Percentiles rank a stretch among this genome's conserved stretches.
Evolutionary conservation across 164 flowering plant species (phyloP).

Genomic region (Warburgia ugandensis): DNA sequence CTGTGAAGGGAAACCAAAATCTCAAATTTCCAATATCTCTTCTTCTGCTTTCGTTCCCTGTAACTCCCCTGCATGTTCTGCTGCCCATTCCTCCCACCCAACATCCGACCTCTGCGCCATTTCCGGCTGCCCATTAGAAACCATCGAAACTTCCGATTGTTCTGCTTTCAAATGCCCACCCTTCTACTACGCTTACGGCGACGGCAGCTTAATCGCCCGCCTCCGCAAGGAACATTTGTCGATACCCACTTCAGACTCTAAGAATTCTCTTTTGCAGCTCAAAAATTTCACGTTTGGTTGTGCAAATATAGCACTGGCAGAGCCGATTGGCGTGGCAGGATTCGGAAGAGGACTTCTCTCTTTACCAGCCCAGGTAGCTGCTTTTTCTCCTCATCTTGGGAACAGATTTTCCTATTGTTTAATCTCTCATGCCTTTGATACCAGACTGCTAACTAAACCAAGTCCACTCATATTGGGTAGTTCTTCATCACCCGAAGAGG

Average conservation of each 20-base stretch:
- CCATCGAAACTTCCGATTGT: constrained; percentile 63
- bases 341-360: constrained; percentile 85
- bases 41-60: constrained; percentile 44
- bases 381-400: constrained; percentile 53
- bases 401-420: constrained; percentile 79
- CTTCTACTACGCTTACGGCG: constrained; percentile 85
- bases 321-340: constrained; percentile 92
- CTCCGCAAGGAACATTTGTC: constrained; percentile 38
- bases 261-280: constrained; percentile 18
- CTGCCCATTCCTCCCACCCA: constrained; percentile 55
- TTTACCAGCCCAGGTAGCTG: constrained; percentile 70
- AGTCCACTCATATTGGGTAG: constrained; percentile 87
- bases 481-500: constrained; percentile 7
- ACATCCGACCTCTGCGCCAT: constrained; percentile 79
- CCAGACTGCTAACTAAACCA: constrained; percentile 37
- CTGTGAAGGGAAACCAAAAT: constrained; percentile 51
- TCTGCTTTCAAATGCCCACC: constrained; percentile 54
- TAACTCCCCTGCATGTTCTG: constrained; percentile 54
- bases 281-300: constrained; percentile 79
- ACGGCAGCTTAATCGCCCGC: constrained; percentile 67
- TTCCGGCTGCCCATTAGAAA: constrained; percentile 57
- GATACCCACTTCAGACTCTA: constrained; percentile 18
- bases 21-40: constrained; percentile 27
- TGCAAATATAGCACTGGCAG: constrained; percentile 69
- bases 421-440: constrained; percentile 65